Evolutionary conservation across 2,329 filamentous ascomycete genomes (phyloP), one percentile per base, ranked within the genome.

Genomic region (Epichloe elymi): DNA sequence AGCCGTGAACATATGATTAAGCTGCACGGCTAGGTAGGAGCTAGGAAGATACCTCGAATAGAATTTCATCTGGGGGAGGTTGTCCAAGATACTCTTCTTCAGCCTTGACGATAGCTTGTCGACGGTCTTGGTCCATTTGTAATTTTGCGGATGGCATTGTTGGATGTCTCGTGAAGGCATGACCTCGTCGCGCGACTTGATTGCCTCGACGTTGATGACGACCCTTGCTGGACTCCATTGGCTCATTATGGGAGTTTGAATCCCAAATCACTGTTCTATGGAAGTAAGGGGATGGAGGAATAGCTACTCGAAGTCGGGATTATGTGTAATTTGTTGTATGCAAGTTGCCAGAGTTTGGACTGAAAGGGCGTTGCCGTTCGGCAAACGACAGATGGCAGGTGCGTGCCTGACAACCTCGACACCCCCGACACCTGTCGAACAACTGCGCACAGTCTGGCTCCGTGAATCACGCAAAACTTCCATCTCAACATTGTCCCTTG

Each of bases 31-130:
- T 30, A 11, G 11, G n/a, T 3, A 12, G 15, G 23, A 14, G 5
- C 30, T 40, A 44, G 15, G 17, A 50, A 44, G 51, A 56, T 51
- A 63, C 64, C 52, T 64, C 55, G 30, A 61, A 55, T 23, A 65
- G 48, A 7, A 53, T 43, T 46, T 44, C 52, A 30, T 54, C 53
- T 51, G n/a, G 6, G 7, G 63, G 61, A 12, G 63, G 62, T 19
- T 20, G 45, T 2, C 58, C 59, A 33, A 61, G 53, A 45, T 59
- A 63, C 15, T 57, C 55, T 12, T 55, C 52, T 5, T 58, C 52
- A n/a, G 57, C 53, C 14, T 49, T 52, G 36, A 52, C 50, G 12
- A 54, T 53, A 2, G 46, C 44, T 35, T 46, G 58, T 15, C 57
- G 57, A 15, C 59, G 58, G 26, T 47, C 49, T 2, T 46, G 43